Conservation (phyloP, 306 rosid species). For the Albizia julibrissin region DNA sequence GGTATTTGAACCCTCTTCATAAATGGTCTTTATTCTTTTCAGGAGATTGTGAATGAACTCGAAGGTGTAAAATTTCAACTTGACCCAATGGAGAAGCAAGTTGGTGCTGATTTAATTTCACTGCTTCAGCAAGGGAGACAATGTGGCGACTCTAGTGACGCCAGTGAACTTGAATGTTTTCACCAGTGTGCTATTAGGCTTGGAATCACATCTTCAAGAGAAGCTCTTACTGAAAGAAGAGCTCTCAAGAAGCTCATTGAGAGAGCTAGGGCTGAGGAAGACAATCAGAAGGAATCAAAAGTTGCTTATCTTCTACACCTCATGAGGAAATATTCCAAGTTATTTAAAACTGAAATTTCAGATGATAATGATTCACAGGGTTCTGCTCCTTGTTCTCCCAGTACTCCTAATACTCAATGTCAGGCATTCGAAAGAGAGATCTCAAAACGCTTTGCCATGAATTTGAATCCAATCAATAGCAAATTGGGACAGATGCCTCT, state of each 20-base stretch:
- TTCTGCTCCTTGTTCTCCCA: conserved; percentile 86
- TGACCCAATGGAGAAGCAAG: conserved; percentile 75
- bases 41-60: conserved; percentile 59
- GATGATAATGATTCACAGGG: conserved; percentile 91
- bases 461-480: conserved; percentile 52
- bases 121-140: conserved; percentile 79
- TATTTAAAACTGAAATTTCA: conserved; percentile 69
- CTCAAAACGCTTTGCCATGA: conserved; percentile 65
- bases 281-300: conserved; percentile 81
- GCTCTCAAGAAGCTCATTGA: conserved; percentile 78
- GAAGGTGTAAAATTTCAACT: conserved; percentile 54
- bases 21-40: conserved; percentile 48
- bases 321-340: conserved; percentile 85
- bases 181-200: conserved; percentile 79
- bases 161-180: conserved; percentile 75
- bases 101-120: conserved; percentile 68
- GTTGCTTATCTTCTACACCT: conserved; percentile 85
- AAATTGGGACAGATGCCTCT: conserved; percentile 66
- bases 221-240: conserved; percentile 85
- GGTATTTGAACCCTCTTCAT: conserved; percentile 20
- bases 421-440: conserved; percentile 63
- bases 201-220: conserved; percentile 84
- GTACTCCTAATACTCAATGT: conserved; percentile 42
- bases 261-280: conserved; percentile 83
- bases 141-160: conserved; percentile 56